Evolutionary conservation across 2,329 filamentous ascomycete species (phyloP).

Genomic region (Colletotrichum cuscutae): DNA sequence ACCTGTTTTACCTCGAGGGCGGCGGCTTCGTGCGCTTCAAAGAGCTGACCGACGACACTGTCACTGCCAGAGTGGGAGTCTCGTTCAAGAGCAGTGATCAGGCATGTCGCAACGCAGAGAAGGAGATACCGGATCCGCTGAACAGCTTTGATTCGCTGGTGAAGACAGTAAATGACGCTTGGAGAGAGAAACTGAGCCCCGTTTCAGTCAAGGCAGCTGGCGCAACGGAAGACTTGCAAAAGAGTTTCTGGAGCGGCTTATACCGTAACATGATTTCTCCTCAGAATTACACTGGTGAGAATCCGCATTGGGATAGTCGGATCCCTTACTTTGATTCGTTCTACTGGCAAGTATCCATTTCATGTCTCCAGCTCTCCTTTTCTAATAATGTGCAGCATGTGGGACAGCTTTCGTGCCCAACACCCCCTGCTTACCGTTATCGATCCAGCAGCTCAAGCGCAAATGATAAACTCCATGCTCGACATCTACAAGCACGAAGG

Average conservation of each 20-base stretch:
- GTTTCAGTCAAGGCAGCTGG: constrained; percentile 60
- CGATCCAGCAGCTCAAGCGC: constrained; percentile 67
- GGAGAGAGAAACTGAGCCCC: constrained; percentile 66
- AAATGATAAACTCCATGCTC: constrained; percentile 71
- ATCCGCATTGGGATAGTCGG: constrained; percentile 68
- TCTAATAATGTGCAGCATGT: constrained; percentile 52
- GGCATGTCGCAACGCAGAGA: constrained; percentile 71
- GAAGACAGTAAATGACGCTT: constrained; percentile 60
- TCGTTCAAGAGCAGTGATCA: constrained; percentile 71
- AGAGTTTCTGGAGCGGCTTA: constrained; percentile 70
- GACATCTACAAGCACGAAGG: constrained; percentile 74
- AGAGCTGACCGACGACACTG: constrained; percentile 51
- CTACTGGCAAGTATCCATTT: constrained; percentile 42
- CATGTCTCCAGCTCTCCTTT: background rate
- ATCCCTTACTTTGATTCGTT: constrained; percentile 73
- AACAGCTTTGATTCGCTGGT: constrained; percentile 63
- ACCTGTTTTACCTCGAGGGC: constrained; percentile 52
- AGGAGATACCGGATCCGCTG: constrained; percentile 59
- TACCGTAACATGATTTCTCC: constrained; percentile 72
- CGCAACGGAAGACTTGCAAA: constrained; percentile 62
- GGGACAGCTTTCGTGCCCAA: constrained; percentile 72
- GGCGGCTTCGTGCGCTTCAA: constrained; percentile 69
- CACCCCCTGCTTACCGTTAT: constrained; percentile 72
- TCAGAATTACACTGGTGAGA: constrained; percentile 75
- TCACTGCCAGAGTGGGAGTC: constrained; percentile 70